Percentiles rank a stretch among this genome's conserved stretches.
phyloP scores from a whole-genome alignment of 2,329 filamentous ascomycete genomes.

The Fusarium albosuccineum region DNA sequence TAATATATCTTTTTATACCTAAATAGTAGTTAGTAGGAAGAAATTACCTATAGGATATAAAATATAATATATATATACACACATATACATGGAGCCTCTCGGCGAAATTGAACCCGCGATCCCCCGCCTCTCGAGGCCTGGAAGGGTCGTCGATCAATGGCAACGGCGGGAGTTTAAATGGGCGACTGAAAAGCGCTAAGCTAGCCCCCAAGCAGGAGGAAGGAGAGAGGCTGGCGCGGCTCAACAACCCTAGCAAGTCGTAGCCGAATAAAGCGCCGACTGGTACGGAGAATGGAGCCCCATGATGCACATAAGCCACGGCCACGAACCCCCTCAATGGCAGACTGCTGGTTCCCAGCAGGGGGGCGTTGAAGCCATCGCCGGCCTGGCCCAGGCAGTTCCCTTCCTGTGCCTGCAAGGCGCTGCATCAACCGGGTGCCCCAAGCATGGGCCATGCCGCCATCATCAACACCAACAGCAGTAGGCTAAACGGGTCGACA shows the following conservation, averaged over 20 bases:
- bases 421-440: slow-evolving; percentile 6
- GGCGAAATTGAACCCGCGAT: not conserved
- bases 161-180: slow-evolving; percentile 35
- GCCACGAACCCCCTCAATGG: not conserved
- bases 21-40: too few relatives aligned
- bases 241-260: slow-evolving; percentile 13
- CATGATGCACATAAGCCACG: not conserved
- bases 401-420: slow-evolving; percentile 4
- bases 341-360: slow-evolving; percentile 3
- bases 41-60: too few relatives aligned
- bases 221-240: slow-evolving; percentile 29
- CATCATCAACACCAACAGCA: slow-evolving; percentile 10
- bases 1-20: too few relatives aligned
- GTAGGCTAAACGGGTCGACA: slow-evolving; percentile 14
- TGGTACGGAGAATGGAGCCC: slow-evolving; percentile 4
- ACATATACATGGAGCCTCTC: not conserved
- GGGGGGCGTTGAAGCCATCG: slow-evolving; percentile 31
- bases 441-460: slow-evolving; percentile 4
- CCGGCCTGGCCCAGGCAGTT: slow-evolving; percentile 17
- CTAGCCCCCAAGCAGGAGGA: slow-evolving; percentile 8
- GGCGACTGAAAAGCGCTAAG: slow-evolving; percentile 9
- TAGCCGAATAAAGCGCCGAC: slow-evolving; percentile 41
- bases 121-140: slow-evolving; percentile 1
- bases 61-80: too few relatives aligned
- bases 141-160: slow-evolving; percentile 29